Evolutionary conservation across 257 asterid species (phyloP).

Genomic region (Solanum corneliomulleri): DNA sequence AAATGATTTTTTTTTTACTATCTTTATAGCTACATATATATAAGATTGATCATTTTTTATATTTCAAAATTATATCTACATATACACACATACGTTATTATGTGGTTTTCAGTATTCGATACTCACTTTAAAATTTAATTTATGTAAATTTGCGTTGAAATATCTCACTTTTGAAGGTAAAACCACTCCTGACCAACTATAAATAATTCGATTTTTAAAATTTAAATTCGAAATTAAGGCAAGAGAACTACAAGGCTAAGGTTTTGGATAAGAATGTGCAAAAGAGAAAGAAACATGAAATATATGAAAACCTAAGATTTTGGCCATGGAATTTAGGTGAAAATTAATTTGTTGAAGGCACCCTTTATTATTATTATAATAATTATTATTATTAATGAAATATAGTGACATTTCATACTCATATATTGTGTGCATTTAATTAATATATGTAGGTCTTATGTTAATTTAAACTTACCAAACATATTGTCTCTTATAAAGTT

Average conservation of each 20-base stretch:
- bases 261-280: neutral
- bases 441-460: neutral
- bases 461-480: neutral
- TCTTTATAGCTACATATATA: neutral
- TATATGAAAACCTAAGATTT: neutral
- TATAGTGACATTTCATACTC: neutral
- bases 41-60: neutral
- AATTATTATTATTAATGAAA: too few relatives aligned
- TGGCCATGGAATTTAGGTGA: neutral
- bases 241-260: neutral
- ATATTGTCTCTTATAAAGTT: neutral
- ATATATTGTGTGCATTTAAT: neutral
- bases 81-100: too few relatives aligned
- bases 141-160: accelerated
- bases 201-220: accelerated
- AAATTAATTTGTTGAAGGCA: neutral
- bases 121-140: accelerated
- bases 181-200: accelerated
- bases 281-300: neutral
- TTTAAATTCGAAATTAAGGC: neutral
- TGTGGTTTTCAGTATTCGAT: neutral
- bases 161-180: accelerated
- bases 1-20: too few relatives aligned
- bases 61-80: too few relatives aligned
- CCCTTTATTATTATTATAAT: neutral